A percentile compares a stretch with the other conserved stretches of the same genome.
These are phyloP conservation scores for Stellera chamaejasme DNA, from an alignment of 345 rosid genomes.

Conservation along the genomic window DNA sequence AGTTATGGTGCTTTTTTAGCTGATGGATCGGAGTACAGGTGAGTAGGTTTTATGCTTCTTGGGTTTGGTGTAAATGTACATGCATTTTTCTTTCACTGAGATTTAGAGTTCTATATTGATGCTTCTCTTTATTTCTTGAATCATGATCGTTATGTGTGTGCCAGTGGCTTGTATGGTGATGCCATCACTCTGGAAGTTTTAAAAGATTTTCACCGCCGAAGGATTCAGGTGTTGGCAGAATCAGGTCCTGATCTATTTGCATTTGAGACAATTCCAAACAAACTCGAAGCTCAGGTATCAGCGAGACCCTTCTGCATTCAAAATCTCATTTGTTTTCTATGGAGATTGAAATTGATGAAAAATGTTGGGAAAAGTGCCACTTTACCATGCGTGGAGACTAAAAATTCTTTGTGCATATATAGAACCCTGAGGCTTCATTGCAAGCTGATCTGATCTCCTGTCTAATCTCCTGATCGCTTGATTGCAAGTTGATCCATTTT, in stretches of 20 bases:
- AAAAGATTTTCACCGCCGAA: conserved; percentile 68
- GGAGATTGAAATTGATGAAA: conserved; percentile 2
- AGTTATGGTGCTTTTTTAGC: conserved; percentile 89
- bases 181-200: conserved; percentile 40
- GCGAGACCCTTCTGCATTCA: conserved; percentile 1
- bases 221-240: conserved; percentile 58
- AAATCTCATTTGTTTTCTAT: conserved; percentile 1
- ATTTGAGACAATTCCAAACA: conserved; percentile 82
- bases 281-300: conserved; percentile 76
- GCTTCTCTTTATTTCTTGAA: neutral
- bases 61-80: neutral
- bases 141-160: conserved; percentile 10
- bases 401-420: too few relatives aligned
- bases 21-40: conserved; percentile 90
- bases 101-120: conserved; percentile 3
- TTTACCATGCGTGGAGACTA: too few relatives aligned
- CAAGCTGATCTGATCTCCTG: neutral
- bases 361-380: neutral
- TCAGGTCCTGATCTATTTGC: conserved; percentile 71
- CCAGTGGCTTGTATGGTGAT: conserved; percentile 63
- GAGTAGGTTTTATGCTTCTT: conserved; percentile 3
- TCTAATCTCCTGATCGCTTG: too few relatives aligned
- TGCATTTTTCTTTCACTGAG: neutral
- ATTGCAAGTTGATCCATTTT: too few relatives aligned
- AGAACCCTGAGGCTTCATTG: neutral